Conservation (phyloP, 2,329 filamentous ascomycete species). For the Pseudogymnoascus sp. region DNA sequence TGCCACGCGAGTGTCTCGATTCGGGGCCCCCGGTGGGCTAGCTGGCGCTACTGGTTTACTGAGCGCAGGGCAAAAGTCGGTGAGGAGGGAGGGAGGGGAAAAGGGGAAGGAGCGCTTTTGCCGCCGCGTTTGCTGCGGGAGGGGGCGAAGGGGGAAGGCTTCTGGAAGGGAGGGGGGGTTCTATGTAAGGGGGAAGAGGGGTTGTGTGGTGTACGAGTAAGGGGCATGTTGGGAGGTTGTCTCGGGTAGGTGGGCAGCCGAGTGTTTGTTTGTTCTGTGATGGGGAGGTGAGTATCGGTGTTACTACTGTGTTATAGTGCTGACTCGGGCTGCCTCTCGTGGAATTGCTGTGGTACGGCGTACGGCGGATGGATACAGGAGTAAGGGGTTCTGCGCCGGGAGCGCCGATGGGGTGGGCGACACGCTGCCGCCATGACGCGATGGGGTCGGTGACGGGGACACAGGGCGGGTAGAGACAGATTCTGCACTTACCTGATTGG, state of each 20-base stretch:
- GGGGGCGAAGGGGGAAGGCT: slow-evolving; percentile 2
- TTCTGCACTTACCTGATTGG: background rate
- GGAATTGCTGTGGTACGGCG: background rate
- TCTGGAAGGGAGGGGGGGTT: background rate
- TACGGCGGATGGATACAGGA: background rate
- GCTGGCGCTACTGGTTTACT: background rate
- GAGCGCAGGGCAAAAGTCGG: background rate
- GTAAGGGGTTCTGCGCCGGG: background rate
- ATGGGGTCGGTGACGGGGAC: slow-evolving; percentile 1
- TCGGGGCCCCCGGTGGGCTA: background rate
- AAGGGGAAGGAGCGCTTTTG: background rate
- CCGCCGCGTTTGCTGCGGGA: background rate
- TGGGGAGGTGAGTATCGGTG: background rate
- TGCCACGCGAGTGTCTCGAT: background rate
- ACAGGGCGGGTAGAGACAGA: background rate
- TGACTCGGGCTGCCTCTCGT: background rate
- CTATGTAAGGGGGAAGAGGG: slow-evolving; percentile 1
- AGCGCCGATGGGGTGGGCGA: background rate
- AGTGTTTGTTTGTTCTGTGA: background rate
- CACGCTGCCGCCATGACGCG: background rate
- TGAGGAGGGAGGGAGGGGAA: background rate
- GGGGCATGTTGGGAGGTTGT: background rate
- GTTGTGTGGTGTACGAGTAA: background rate
- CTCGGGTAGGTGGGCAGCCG: background rate
- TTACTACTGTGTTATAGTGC: background rate